phyloP scores from a whole-genome alignment of 768 basidiomycete genomes.

The Amanita fuliginea region DNA sequence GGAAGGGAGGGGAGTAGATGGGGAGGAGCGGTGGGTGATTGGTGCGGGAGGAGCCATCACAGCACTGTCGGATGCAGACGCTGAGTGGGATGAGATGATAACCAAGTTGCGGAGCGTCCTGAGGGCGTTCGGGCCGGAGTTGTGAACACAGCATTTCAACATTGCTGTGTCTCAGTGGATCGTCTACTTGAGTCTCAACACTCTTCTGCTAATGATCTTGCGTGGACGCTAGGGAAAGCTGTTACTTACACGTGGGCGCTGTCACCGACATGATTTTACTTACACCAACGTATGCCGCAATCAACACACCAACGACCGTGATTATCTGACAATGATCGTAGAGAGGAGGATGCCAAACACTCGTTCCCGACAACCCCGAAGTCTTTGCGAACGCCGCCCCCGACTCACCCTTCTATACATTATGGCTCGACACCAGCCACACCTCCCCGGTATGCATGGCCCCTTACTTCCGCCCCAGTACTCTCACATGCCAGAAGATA shows the following conservation, averaged over 20 bases:
- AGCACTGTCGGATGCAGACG: constrained; percentile 73
- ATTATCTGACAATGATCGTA: not conserved
- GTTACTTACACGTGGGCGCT: not conserved
- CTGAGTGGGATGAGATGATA: constrained; percentile 92
- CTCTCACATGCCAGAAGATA: constrained; percentile 12
- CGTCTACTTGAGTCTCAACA: not conserved
- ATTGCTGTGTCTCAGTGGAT: constrained; percentile 2
- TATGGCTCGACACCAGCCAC: constrained; percentile 13
- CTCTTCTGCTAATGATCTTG: not conserved
- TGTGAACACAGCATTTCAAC: not conserved
- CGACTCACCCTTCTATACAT: constrained; percentile 16
- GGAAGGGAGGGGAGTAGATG: constrained; percentile 12
- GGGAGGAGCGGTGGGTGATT: constrained; percentile 55
- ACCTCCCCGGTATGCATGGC: constrained; percentile 16
- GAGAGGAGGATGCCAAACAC: constrained; percentile 5
- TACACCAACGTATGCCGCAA: constrained; percentile 2
- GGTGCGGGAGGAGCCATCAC: constrained; percentile 98
- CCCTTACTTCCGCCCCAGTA: not conserved
- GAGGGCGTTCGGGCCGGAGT: constrained; percentile 39
- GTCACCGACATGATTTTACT: constrained; percentile 1
- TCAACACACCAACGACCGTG: not conserved
- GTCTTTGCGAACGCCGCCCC: constrained; percentile 14
- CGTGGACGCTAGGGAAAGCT: not conserved
- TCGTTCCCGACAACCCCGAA: not conserved
- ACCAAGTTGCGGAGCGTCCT: constrained; percentile 78